Evolutionary conservation across 2,329 filamentous ascomycete species (phyloP).

Genomic region (Sporothrix phasma): DNA sequence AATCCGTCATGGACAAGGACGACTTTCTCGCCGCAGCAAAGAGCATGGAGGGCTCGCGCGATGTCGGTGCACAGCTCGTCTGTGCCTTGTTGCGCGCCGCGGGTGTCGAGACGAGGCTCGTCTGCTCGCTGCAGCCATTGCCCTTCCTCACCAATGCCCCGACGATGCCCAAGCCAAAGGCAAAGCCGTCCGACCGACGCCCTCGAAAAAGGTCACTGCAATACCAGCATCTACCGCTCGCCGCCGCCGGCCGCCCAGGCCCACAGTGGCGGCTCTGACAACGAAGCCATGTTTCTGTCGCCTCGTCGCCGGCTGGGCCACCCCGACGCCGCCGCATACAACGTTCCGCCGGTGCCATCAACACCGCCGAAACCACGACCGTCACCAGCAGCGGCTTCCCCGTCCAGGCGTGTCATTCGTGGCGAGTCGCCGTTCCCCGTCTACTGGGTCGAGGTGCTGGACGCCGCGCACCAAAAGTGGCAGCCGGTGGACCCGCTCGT

Average conservation of each 20-base stretch:
- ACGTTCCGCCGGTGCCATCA: constrained; percentile 34
- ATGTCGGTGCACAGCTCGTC: constrained; percentile 82
- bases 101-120: constrained; percentile 71
- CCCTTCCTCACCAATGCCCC: constrained; percentile 52
- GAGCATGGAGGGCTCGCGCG: constrained; percentile 67
- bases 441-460: constrained; percentile 91
- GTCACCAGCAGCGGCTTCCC: constrained; percentile 26
- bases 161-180: constrained; percentile 33
- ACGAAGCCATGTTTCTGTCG: constrained; percentile 21
- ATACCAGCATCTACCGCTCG: constrained; percentile 31
- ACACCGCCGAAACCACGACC: constrained; percentile 14
- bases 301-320: constrained; percentile 43
- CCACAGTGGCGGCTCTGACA: constrained; percentile 2
- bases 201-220: constrained; percentile 25
- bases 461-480: constrained; percentile 83
- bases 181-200: constrained; percentile 22
- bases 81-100: constrained; percentile 75
- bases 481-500: constrained; percentile 77
- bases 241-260: background rate
- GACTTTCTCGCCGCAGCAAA: constrained; percentile 67
- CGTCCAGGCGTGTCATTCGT: constrained; percentile 34
- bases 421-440: constrained; percentile 74
- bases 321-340: constrained; percentile 43
- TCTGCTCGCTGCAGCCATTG: constrained; percentile 82
- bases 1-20: constrained; percentile 55